These are phyloP conservation scores for Straminergon stramineum DNA, from an alignment of 225 moss, liverwort and hornwort species.

Conservation along the genomic window DNA sequence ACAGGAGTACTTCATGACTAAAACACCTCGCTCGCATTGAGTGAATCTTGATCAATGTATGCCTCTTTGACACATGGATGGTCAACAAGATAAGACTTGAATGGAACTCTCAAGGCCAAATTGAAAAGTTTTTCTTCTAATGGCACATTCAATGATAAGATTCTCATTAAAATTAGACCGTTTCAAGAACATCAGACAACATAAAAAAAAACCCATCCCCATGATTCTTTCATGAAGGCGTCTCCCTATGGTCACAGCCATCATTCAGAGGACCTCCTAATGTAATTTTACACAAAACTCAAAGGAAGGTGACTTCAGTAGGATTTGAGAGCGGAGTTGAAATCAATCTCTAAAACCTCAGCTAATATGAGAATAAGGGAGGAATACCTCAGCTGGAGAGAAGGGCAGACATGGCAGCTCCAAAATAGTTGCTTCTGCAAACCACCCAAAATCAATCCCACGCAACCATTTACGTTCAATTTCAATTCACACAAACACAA, in stretches of 20 bases:
- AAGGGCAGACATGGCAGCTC: slow-evolving; percentile 92
- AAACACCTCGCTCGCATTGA: background rate
- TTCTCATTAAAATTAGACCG: too few species aligned
- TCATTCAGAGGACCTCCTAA: background rate
- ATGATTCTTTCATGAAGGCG: background rate
- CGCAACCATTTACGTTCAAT: background rate
- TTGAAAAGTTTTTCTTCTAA: background rate
- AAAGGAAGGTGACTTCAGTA: background rate
- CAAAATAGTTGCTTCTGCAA: slow-evolving; percentile 55
- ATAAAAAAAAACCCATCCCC: background rate
- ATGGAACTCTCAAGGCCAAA: background rate
- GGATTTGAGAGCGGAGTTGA: background rate
- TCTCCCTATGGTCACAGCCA: background rate
- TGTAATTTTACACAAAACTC: background rate
- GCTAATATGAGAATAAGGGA: background rate
- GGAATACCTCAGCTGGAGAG: slow-evolving; percentile 78
- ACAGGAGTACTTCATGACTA: background rate
- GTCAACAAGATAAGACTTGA: background rate
- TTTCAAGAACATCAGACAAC: background rate
- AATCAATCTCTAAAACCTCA: background rate
- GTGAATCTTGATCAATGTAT: background rate
- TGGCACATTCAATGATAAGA: background rate
- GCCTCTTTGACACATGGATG: background rate
- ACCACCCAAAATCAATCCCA: background rate
- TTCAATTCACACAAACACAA: background rate